Evolutionary conservation across 2,329 filamentous ascomycete genomes (phyloP).

Genomic region (Penicillium occitanis): DNA sequence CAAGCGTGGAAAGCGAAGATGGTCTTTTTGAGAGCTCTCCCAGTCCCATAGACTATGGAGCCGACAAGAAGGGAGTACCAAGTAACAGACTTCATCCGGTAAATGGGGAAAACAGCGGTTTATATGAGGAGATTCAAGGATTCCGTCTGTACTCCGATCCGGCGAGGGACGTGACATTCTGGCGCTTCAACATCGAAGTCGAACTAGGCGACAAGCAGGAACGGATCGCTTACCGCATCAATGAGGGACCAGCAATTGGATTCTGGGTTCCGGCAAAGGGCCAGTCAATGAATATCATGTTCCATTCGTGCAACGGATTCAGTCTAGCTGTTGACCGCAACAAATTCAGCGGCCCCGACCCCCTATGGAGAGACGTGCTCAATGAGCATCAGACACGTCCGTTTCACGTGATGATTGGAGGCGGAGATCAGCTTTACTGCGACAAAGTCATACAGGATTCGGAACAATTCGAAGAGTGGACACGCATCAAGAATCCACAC

Average conservation of each 20-base stretch:
- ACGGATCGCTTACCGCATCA: slow-evolving; percentile 93
- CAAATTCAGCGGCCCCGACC: slow-evolving; percentile 86
- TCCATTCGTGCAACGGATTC: slow-evolving; percentile 97
- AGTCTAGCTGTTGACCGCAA: slow-evolving; percentile 74
- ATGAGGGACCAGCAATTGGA: slow-evolving; percentile 78
- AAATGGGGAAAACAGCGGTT: slow-evolving; percentile 78
- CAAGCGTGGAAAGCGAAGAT: slow-evolving; percentile 72
- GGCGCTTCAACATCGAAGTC: slow-evolving; percentile 93
- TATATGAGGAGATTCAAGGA: slow-evolving; percentile 79
- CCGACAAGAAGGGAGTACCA: slow-evolving; percentile 38
- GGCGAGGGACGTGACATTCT: slow-evolving; percentile 88
- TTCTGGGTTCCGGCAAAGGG: slow-evolving; percentile 91
- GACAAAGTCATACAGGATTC: slow-evolving; percentile 78
- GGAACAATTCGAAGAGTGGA: slow-evolving; percentile 77
- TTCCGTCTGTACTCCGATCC: slow-evolving; percentile 78
- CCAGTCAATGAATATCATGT: slow-evolving; percentile 97
- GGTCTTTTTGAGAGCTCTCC: slow-evolving; percentile 74
- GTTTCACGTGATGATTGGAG: slow-evolving; percentile 98
- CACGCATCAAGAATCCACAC: slow-evolving; percentile 72
- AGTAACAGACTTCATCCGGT: slow-evolving; percentile 46
- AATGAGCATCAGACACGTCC: slow-evolving; percentile 87
- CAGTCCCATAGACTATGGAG: slow-evolving; percentile 45
- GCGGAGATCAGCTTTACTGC: slow-evolving; percentile 96
- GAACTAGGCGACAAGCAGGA: slow-evolving; percentile 77
- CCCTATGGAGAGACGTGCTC: slow-evolving; percentile 92